phyloP scores from a whole-genome alignment of 495 filamentous ascomycete genomes.

The Pyronema omphalodes region DNA sequence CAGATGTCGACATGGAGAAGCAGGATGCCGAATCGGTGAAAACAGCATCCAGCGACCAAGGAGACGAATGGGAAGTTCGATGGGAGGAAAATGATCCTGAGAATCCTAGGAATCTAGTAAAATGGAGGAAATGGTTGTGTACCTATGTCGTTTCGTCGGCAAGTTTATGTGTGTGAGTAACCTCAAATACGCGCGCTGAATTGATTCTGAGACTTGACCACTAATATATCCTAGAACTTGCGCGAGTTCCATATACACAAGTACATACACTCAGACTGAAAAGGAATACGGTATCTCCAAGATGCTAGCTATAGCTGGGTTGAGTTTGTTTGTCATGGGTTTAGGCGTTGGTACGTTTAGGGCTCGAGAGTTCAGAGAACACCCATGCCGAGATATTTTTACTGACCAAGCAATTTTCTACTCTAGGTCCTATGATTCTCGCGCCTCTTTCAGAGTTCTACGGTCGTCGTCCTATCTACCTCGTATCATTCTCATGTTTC shows the following conservation, averaged over 20 bases:
- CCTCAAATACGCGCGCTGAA: slow-evolving; percentile 1
- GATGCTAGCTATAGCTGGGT: slow-evolving; percentile 56
- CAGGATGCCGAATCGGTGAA: background rate
- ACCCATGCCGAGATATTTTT: background rate
- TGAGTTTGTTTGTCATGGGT: slow-evolving; percentile 65
- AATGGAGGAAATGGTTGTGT: slow-evolving; percentile 58
- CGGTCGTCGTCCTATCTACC: slow-evolving; percentile 69
- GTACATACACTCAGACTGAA: slow-evolving; percentile 66
- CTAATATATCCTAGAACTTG: slow-evolving; percentile 43
- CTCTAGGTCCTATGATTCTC: slow-evolving; percentile 26
- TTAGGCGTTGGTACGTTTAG: slow-evolving; percentile 27
- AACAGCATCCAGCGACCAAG: background rate
- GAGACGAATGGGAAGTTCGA: slow-evolving; percentile 16
- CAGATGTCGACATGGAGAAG: background rate
- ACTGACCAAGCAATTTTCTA: background rate
- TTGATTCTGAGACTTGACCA: background rate
- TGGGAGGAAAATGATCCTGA: slow-evolving; percentile 48
- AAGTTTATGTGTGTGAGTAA: slow-evolving; percentile 67
- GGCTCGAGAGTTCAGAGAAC: slow-evolving; percentile 28
- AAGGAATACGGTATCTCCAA: slow-evolving; percentile 52
- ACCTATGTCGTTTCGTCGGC: slow-evolving; percentile 50
- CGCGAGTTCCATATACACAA: slow-evolving; percentile 74
- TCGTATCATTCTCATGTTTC: slow-evolving; percentile 58
- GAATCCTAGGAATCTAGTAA: slow-evolving; percentile 53
- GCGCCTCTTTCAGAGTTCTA: slow-evolving; percentile 55